phyloP scores from a whole-genome alignment of 1,284 basidiomycete species.

The Moesziomyces globuligerus region DNA sequence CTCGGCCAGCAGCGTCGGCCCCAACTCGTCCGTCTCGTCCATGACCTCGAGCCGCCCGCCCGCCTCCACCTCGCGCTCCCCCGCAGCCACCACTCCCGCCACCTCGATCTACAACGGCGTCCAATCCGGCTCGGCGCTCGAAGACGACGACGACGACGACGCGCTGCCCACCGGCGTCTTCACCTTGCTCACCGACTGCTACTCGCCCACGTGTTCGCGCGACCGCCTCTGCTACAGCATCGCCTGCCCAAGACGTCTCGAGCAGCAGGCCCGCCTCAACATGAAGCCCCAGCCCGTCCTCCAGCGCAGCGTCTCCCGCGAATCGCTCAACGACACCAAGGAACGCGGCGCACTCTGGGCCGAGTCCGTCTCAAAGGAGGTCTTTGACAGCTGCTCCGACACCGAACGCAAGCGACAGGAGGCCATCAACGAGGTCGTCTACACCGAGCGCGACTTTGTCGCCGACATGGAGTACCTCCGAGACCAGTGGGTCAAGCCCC shows the following conservation, averaged over 20 bases:
- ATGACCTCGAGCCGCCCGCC: slow-evolving; percentile 60
- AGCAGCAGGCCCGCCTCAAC: slow-evolving; percentile 86
- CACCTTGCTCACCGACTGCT: slow-evolving; percentile 95
- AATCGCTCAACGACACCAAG: slow-evolving; percentile 82
- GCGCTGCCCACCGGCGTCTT: slow-evolving; percentile 92
- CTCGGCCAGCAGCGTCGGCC: slow-evolving; percentile 38
- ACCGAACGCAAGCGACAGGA: slow-evolving; percentile 96
- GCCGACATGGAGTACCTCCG: slow-evolving; percentile 97
- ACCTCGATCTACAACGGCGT: slow-evolving; percentile 60
- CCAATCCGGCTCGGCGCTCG: slow-evolving; percentile 33
- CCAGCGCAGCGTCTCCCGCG: slow-evolving; percentile 77
- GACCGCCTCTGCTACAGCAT: slow-evolving; percentile 95
- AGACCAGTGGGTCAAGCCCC: slow-evolving; percentile 88
- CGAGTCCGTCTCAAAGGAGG: slow-evolving; percentile 92
- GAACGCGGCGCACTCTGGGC: slow-evolving; percentile 84
- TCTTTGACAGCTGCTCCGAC: slow-evolving; percentile 90
- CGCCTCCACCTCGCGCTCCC: slow-evolving; percentile 42
- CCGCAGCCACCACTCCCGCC: slow-evolving; percentile 53
- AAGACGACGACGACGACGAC: slow-evolving; percentile 69
- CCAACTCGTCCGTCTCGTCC: slow-evolving; percentile 36
- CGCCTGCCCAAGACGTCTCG: slow-evolving; percentile 90
- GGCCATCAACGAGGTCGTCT: slow-evolving; percentile 98
- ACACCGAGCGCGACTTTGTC: slow-evolving; percentile 97
- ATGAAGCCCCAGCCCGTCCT: slow-evolving; percentile 92
- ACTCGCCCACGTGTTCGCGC: slow-evolving; percentile 94